These are phyloP conservation scores for Diplosphaera chodatii DNA, from an alignment of 139 green algal genomes.

Conservation along the genomic window DNA sequence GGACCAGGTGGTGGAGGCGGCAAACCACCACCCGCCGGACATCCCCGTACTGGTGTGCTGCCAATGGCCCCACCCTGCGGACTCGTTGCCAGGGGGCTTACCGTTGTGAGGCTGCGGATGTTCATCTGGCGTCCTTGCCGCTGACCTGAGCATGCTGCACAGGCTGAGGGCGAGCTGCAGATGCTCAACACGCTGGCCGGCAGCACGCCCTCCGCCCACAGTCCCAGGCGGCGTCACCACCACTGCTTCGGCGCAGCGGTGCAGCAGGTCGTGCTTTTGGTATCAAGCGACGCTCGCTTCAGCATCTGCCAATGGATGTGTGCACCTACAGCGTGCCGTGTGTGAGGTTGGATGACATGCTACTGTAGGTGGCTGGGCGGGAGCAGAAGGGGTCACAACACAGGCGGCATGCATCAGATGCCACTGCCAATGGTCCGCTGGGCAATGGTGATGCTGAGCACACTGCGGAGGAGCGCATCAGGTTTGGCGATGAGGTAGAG, in stretches of 20 bases:
- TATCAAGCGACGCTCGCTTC: too few species aligned
- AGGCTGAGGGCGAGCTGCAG: neutral
- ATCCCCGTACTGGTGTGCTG: neutral
- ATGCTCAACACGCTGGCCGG: neutral
- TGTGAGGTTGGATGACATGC: too few species aligned
- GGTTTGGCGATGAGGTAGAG: neutral
- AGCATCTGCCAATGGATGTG: too few species aligned
- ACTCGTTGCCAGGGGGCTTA: too few species aligned
- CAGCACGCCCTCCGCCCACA: neutral
- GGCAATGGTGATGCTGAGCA: neutral
- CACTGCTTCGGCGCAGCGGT: neutral
- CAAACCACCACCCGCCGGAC: neutral
- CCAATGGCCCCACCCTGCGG: too few species aligned
- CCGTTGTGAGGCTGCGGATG: too few species aligned
- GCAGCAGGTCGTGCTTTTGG: too few species aligned
- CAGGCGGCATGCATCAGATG: neutral
- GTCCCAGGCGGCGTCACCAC: neutral
- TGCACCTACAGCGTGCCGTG: too few species aligned
- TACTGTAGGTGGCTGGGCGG: too few species aligned
- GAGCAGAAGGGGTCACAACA: neutral
- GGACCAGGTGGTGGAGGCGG: slow-evolving; percentile 14
- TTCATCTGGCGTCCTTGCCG: too few species aligned
- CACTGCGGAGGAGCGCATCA: neutral
- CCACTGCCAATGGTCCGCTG: neutral
- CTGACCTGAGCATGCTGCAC: too few species aligned